phyloP scores from a whole-genome alignment of 2,329 filamentous ascomycete genomes.

The Penicillium frequentans region DNA sequence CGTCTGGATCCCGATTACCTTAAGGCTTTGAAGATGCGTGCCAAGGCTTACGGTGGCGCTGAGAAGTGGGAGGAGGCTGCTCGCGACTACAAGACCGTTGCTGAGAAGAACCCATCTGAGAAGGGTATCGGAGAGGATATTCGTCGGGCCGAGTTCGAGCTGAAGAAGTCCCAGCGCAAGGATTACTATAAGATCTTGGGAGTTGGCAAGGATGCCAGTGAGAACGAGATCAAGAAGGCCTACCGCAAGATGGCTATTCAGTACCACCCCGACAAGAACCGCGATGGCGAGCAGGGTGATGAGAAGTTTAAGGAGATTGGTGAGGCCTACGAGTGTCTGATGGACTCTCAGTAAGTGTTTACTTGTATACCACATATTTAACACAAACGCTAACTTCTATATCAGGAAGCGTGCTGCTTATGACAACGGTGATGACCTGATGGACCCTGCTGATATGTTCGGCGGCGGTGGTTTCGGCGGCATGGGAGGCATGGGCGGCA shows the following conservation, averaged over 20 bases:
- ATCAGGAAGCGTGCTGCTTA: conserved; percentile 80
- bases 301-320: conserved; percentile 97
- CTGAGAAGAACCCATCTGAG: conserved; percentile 81
- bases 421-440: conserved; percentile 87
- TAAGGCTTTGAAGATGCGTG: conserved; percentile 92
- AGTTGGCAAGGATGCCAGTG: conserved; percentile 79
- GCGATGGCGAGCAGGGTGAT: conserved; percentile 71
- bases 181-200: conserved; percentile 99
- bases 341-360: conserved; percentile 78
- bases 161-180: conserved; percentile 97
- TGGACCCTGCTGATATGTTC: conserved; percentile 87
- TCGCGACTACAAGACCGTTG: conserved; percentile 81
- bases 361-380: neutral
- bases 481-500: conserved; percentile 50
- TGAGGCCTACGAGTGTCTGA: conserved; percentile 94
- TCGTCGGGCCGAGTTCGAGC: conserved; percentile 83
- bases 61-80: conserved; percentile 92
- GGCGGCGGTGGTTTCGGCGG: conserved; percentile 58
- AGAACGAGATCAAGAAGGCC: conserved; percentile 89
- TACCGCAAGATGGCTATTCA: conserved; percentile 93
- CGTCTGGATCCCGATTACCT: conserved; percentile 78
- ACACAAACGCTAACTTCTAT: conserved; percentile 9
- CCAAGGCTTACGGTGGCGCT: conserved; percentile 80
- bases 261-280: conserved; percentile 98
- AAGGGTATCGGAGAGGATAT: conserved; percentile 79